phyloP scores from a whole-genome alignment of 179 eudicot species.

The Beta macrorhiza region DNA sequence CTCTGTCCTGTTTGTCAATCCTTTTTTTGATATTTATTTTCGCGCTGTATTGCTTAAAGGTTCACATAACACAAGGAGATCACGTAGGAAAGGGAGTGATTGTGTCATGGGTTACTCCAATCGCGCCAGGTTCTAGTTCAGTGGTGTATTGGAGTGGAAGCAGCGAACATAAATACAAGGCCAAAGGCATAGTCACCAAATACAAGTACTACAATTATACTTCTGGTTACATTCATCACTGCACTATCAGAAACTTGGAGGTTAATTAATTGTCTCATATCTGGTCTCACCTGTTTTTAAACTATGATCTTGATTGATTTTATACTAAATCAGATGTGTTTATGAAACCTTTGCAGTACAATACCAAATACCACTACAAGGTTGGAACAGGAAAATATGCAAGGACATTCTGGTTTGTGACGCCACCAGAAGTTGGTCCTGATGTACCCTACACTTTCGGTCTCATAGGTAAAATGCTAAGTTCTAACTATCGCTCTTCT shows the following conservation, averaged over 20 bases:
- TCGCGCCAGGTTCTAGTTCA: constrained; percentile 28
- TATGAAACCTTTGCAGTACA: constrained; percentile 20
- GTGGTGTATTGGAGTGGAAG: constrained; percentile 38
- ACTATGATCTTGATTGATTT: background rate
- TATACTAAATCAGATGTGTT: background rate
- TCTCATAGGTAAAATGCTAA: constrained; percentile 27
- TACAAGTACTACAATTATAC: constrained; percentile 39
- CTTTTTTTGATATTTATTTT: background rate
- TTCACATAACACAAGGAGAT: constrained; percentile 54
- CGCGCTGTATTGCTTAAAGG: constrained; percentile 24
- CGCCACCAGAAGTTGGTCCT: constrained; percentile 39
- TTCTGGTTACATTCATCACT: constrained; percentile 45
- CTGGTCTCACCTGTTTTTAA: too few relatives aligned
- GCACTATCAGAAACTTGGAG: constrained; percentile 35
- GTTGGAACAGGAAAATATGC: constrained; percentile 31
- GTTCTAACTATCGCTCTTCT: background rate
- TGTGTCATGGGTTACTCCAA: constrained; percentile 44
- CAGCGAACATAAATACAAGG: constrained; percentile 17
- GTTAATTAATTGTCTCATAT: constrained; percentile 4
- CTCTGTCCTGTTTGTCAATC: background rate
- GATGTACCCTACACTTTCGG: constrained; percentile 40
- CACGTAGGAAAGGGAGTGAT: constrained; percentile 43
- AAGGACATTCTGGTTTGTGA: constrained; percentile 42
- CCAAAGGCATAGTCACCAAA: constrained; percentile 20
- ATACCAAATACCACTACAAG: constrained; percentile 34